Base-by-base conservation (phyloP, 1,139 yeast genomes). In the Geotrichum siamense region DNA sequence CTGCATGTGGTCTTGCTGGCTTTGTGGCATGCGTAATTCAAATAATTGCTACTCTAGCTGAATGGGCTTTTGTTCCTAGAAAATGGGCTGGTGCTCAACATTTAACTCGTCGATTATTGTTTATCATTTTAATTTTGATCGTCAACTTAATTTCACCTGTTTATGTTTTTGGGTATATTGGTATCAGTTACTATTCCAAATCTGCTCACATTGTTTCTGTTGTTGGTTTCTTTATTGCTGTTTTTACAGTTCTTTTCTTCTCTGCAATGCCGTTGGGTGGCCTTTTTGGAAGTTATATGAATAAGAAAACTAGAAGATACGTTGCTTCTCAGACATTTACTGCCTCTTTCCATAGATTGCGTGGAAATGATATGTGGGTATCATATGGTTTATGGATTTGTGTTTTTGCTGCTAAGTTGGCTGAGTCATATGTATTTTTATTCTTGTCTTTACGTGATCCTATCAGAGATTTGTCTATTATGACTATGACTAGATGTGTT, bases 31-130 rank as follows among this genome's bases (percentile, higher is more conserved):
- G 79, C 49, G 59, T 75, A 45, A 77, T 91, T 59, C 96, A 91
- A 70, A 75, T 91, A 52, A 56, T 77, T 50, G 98, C 98, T 42
- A 91, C 98, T 20, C 49, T 87, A 41, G 77, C 84, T 58, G 98
- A 91, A 68, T 91, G 96, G 96, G 74, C 80, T 63, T 91, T 86
- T 62, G 97, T 91, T 52, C 98, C 98, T 53, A 80, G 97, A 70
- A 79, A 82, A 59, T 91, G 97, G 97, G 94, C 97, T 26, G 98
- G 98, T 67, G 97, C 97, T 65, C 97, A 91, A 70, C 96, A 86
- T 64, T 76, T 91, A 63, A 71, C 87, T 41, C 83, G 96, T 67
- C 83, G 98, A 63, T 72, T 91, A 58, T 60, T 79, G 71, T 83
- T 89, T 63, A 68, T 91, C 63, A 57, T 81, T 47, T 55, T 79